Conservation (phyloP, 202 grass and related monocot species). For the Setaria viridis region DNA sequence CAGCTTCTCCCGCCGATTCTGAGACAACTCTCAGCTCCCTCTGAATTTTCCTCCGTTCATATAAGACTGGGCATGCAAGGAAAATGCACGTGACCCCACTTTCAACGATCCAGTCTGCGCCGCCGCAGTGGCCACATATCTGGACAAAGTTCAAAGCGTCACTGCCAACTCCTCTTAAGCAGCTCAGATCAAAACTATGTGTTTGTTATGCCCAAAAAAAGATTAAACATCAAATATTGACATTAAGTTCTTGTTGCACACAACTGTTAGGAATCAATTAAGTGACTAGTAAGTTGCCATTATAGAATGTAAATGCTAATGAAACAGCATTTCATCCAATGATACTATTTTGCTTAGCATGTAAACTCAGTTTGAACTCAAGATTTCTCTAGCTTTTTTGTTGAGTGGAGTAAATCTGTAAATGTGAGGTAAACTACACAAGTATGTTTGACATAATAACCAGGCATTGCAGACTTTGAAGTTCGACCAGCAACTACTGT, state of each 20-base stretch:
- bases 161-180: conserved; percentile 23
- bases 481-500: conserved; percentile 67
- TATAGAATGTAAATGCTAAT: conserved; percentile 1
- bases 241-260: conserved; percentile 25
- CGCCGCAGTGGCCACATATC: conserved; percentile 88
- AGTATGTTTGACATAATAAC: not conserved
- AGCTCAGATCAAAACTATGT: not conserved
- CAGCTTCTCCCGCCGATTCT: conserved; percentile 56
- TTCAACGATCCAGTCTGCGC: conserved; percentile 74
- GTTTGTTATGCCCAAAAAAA: not conserved
- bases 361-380: conserved; percentile 3
- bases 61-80: conserved; percentile 89
- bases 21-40: conserved; percentile 63
- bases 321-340: not conserved
- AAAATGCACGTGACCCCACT: conserved; percentile 82
- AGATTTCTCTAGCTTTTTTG: not conserved
- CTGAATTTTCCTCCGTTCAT: conserved; percentile 82
- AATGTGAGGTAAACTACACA: conserved; percentile 3
- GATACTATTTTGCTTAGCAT: not conserved
- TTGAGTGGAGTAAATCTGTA: not conserved
- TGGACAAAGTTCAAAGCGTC: conserved; percentile 26
- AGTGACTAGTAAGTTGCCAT: not conserved
- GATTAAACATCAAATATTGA: not conserved
- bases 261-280: not conserved
- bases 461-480: conserved; percentile 59